Base-by-base conservation (phyloP, 2,329 filamentous ascomycete genomes). In the Aspergillus fructus region DNA sequence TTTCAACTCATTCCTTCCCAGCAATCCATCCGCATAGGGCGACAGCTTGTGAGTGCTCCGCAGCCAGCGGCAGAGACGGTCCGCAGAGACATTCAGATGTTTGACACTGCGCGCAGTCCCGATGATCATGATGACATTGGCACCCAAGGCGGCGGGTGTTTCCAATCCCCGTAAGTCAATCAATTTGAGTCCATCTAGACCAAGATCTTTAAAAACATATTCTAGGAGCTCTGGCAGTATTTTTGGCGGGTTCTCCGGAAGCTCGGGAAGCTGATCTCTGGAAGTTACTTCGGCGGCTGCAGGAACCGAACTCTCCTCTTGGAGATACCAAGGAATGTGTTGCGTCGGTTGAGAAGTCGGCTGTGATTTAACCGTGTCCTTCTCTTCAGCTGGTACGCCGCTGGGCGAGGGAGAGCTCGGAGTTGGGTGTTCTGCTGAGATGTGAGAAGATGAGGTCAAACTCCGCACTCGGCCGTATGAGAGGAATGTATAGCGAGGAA, bases 41-140 rank as follows among this genome's bases (percentile, higher is more conserved):
- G 83, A 78, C 39, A 97, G 77, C 54, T 87, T 86, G 73, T 91
- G 85, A 12, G 86, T 84, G 42, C 83, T 86, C 52, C 92, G 83
- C 45, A 97, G 78, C 89, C 91, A 97, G 58, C 93, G 85, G 62
- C 93, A 91, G 24, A 96, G 83, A n/a, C 91, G 86, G 69, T 96
- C 92, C 0, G 93, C 91, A 1, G 91, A 91, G 21, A 96, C 89
- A 69, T 96, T 93, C 37, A 99, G 80, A 77, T 99, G 94, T 52
- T 93, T 92, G 73, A 97, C 91, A 67, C 91, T 96, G 58, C 94
- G 88, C 13, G 93, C 91, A 8, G 92, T 96, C 41, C 89, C 92
- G 62, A 99, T 86, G 30, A 99, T 77, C 94, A 97, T 97, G 53
- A 99, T 83, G 27, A 97, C 82, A 66, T 93, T 93, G 2, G 90